Evolutionary conservation across 768 basidiomycete species (phyloP).

Genomic region (Panus rudis): DNA sequence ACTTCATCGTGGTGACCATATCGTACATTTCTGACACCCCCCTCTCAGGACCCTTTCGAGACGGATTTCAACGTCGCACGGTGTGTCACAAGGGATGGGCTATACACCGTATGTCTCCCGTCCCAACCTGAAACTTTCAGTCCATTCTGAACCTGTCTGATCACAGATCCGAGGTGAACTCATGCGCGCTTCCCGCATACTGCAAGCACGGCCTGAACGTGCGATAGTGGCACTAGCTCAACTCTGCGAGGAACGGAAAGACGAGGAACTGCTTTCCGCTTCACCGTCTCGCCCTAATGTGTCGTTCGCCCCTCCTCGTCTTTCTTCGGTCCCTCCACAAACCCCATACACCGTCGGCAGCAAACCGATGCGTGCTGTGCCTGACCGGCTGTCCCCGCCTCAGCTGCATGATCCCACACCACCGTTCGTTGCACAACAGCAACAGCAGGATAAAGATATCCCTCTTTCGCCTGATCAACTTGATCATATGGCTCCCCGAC

Average conservation of each 20-base stretch:
- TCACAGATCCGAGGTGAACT: constrained; percentile 93
- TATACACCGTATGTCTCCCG: constrained; percentile 68
- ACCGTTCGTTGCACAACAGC: constrained; percentile 15
- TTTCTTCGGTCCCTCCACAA: constrained; percentile 50
- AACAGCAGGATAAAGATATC: constrained; percentile 23
- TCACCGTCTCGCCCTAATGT: constrained; percentile 37
- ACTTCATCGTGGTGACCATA: constrained; percentile 12
- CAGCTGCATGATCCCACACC: constrained; percentile 16
- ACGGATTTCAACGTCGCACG: constrained; percentile 93
- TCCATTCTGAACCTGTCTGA: neutral
- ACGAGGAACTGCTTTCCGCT: constrained; percentile 51
- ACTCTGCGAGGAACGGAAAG: constrained; percentile 85
- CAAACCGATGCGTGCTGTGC: constrained; percentile 40
- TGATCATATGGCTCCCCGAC: constrained; percentile 71
- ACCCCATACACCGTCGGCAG: constrained; percentile 65
- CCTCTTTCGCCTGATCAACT: constrained; percentile 42
- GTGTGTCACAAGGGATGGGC: constrained; percentile 92
- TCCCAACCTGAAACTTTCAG: neutral
- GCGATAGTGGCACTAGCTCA: constrained; percentile 79
- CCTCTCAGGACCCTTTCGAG: constrained; percentile 87
- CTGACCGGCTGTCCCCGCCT: constrained; percentile 50
- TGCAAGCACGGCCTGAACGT: constrained; percentile 72
- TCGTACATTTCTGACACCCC: neutral
- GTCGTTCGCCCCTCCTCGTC: constrained; percentile 39
- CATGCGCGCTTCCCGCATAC: constrained; percentile 88